Evolutionary conservation across 108 stramenopile genomes (phyloP).

Genomic region (Mayamaea pseudoterrestris): DNA sequence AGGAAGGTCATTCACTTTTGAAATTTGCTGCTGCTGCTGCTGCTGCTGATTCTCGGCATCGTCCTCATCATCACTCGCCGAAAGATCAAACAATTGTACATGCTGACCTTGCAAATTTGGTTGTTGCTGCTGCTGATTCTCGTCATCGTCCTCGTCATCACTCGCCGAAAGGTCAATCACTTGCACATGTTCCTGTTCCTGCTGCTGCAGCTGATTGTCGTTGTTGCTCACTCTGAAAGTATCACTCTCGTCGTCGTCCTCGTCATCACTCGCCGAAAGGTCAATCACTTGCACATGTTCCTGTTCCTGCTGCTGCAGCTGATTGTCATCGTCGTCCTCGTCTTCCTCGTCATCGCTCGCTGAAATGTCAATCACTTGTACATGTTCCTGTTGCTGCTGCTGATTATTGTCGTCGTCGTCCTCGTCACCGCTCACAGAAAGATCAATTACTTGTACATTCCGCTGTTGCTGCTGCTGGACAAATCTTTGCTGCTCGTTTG

Average conservation of each 20-base stretch:
- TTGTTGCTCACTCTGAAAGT: too few relatives aligned
- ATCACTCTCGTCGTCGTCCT: background rate
- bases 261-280: background rate
- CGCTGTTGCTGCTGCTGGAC: too few relatives aligned
- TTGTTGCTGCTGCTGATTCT: slow-evolving; percentile 2
- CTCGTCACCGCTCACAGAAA: too few relatives aligned
- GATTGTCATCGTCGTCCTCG: background rate
- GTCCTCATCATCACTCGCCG: too few relatives aligned
- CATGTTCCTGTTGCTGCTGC: too few relatives aligned
- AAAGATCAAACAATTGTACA: too few relatives aligned
- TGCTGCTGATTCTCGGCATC: too few relatives aligned
- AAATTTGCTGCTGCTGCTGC: too few relatives aligned
- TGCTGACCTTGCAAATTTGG: background rate
- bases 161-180: background rate
- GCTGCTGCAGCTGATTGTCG: background rate
- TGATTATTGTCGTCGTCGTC: background rate
- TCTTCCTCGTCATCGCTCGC: background rate
- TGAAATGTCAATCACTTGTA: too few relatives aligned
- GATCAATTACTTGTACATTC: too few relatives aligned
- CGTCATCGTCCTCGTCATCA: background rate
- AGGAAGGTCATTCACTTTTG: too few relatives aligned
- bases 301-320: background rate
- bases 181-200: background rate
- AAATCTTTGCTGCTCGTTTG: too few relatives aligned
- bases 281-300: background rate